phyloP scores from a whole-genome alignment of 768 basidiomycete genomes.

The Auricularia sp. region DNA sequence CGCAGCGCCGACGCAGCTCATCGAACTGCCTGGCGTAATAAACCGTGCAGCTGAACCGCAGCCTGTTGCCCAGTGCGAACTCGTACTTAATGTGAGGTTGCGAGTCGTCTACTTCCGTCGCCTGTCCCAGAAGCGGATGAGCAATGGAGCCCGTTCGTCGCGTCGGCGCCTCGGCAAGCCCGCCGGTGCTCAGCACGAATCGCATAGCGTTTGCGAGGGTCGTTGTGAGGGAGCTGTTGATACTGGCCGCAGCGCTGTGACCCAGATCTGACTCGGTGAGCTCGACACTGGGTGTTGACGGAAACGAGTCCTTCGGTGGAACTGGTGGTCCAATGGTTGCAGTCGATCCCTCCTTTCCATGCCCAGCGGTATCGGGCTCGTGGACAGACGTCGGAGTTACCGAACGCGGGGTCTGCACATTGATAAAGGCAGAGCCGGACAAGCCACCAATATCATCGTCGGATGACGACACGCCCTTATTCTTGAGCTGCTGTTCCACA shows the following conservation, averaged over 20 bases:
- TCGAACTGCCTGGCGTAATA: conserved; percentile 82
- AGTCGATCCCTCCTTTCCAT: neutral
- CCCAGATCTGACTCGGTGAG: neutral
- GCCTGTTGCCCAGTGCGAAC: conserved; percentile 62
- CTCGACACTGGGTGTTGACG: neutral
- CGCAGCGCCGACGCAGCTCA: conserved; percentile 51
- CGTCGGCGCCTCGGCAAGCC: conserved; percentile 5
- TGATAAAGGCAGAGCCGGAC: neutral
- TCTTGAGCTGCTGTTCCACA: conserved; percentile 14
- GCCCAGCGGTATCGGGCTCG: neutral
- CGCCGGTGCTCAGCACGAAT: conserved; percentile 37
- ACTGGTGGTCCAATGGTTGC: conserved; percentile 1
- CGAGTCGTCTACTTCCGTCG: conserved; percentile 41
- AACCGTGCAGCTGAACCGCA: conserved; percentile 72
- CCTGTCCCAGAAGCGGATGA: neutral
- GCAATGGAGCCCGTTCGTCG: neutral
- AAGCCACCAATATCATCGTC: neutral
- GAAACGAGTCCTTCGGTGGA: conserved; percentile 6
- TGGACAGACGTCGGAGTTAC: neutral
- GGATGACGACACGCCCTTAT: conserved; percentile 1
- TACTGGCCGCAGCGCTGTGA: neutral
- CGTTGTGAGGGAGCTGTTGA: conserved; percentile 33
- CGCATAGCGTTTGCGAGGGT: conserved; percentile 52
- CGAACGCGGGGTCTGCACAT: neutral
- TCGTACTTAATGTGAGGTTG: conserved; percentile 78